These are phyloP conservation scores for Luffa acutangula DNA, from an alignment of 306 rosid species.

Conservation along the genomic window DNA sequence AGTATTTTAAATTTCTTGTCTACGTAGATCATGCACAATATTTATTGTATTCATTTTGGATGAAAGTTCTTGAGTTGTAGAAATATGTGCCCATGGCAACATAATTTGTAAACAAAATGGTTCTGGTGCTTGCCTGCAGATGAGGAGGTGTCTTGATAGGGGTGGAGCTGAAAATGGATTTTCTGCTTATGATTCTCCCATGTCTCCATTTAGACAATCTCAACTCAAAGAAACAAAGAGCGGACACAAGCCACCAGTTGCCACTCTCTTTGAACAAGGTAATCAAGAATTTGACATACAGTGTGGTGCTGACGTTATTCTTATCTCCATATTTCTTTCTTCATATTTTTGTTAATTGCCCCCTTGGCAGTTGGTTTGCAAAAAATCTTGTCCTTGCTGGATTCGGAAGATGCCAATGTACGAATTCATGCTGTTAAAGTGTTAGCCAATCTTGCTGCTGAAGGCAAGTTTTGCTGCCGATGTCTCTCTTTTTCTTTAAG, in stretches of 20 bases:
- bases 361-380: constrained; percentile 69
- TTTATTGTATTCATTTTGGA: neutral
- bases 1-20: neutral
- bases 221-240: constrained; percentile 47
- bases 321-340: constrained; percentile 6
- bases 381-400: constrained; percentile 82
- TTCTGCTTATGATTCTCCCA: constrained; percentile 51
- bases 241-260: constrained; percentile 56
- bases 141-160: constrained; percentile 68
- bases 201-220: constrained; percentile 49
- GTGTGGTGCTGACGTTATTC: constrained; percentile 10
- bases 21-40: neutral
- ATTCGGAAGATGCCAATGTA: constrained; percentile 88
- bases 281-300: constrained; percentile 8
- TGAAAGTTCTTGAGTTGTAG: neutral
- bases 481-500: neutral
- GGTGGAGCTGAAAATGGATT: constrained; percentile 43
- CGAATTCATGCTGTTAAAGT: constrained; percentile 97
- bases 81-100: neutral
- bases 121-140: constrained; percentile 31
- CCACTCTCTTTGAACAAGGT: constrained; percentile 92
- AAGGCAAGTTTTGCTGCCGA: constrained; percentile 36
- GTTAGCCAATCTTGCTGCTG: constrained; percentile 97
- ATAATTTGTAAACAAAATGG: neutral
- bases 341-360: constrained; percentile 18